These are phyloP conservation scores for Maudiozyma saulgeensis DNA, from an alignment of 805 yeast species.

Conservation along the genomic window DNA sequence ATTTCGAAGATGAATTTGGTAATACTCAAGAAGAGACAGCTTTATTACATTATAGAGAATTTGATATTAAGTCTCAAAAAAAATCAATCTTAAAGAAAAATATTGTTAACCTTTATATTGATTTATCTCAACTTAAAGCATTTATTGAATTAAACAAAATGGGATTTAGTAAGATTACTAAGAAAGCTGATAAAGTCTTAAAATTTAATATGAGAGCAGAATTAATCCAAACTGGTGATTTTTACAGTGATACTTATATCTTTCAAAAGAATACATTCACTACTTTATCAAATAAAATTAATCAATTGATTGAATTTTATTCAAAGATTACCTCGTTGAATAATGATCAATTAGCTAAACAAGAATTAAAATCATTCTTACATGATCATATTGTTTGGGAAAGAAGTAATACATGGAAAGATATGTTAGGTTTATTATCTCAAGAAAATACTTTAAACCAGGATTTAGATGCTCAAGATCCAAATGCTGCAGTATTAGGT, in stretches of 20 bases:
- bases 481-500: slow-evolving; percentile 19
- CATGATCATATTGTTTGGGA: slow-evolving; percentile 95
- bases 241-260: slow-evolving; percentile 42
- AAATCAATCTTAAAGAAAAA: slow-evolving; percentile 61
- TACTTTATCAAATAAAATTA: slow-evolving; percentile 44
- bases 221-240: slow-evolving; percentile 36
- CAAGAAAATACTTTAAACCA: slow-evolving; percentile 31
- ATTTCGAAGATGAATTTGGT: slow-evolving; percentile 32
- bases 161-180: slow-evolving; percentile 79
- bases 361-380: slow-evolving; percentile 51
- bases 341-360: slow-evolving; percentile 36
- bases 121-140: slow-evolving; percentile 72
- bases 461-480: slow-evolving; percentile 6
- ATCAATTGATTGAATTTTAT: slow-evolving; percentile 43
- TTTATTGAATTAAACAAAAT: slow-evolving; percentile 75
- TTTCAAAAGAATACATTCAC: slow-evolving; percentile 43
- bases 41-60: slow-evolving; percentile 39
- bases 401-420: slow-evolving; percentile 93
- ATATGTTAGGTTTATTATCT: slow-evolving; percentile 75
- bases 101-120: slow-evolving; percentile 53
- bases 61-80: slow-evolving; percentile 41
- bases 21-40: slow-evolving; percentile 38
- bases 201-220: slow-evolving; percentile 42
- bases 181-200: slow-evolving; percentile 81
- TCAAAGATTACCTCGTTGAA: slow-evolving; percentile 36